Evolutionary conservation across 1,284 basidiomycete species (phyloP), one percentile per base, ranked within the genome.

Genomic region (Tylopilus sp.): DNA sequence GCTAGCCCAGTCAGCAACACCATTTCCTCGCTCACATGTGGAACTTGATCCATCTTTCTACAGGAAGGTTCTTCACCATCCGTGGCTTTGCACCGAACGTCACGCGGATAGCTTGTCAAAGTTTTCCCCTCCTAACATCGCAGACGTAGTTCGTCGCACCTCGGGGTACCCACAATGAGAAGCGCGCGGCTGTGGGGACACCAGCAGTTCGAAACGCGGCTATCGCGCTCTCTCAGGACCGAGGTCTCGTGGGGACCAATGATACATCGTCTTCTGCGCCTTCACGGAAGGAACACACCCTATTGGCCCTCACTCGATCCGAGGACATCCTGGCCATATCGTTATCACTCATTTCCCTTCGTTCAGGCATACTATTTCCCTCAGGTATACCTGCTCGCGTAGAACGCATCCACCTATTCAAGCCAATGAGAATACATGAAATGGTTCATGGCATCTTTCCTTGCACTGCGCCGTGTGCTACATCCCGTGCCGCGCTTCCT

Each of bases 241-340:
- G 31, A 44, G 31, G 8, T 39, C 41, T 37, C 43, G 35, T 50
- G 46, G 46, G 46, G 39, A 46, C n/a, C 30, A 48, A 30, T 30
- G 30, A 47, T 43, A n/a, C 35, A 51, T n/a, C 28, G 18, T 34
- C 12, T 23, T 23, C 21, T 23, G 6, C 21, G 21, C 38, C 18
- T 29, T 41, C 34, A 12, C 10, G 35, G 28, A 23, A 21, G 26
- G 23, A 29, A 36, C 34, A n/a, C 25, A 23, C 23, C 31, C 35
- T 16, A 31, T 31, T 25, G 15, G 23, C 29, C 16, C 30, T 37
- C 31, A 13, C 35, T 29, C 37, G 44, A 47, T 64, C 57, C 60
- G 55, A 59, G 48, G 49, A 48, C 26, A 11, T 41, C 31, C 19
- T 15, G 12, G 4, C 19, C 12, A n/a, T 11, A 23, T 6, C 21